These are phyloP conservation scores for Kodamaea kakaduensis DNA, from an alignment of 805 yeast species.

Conservation along the genomic window DNA sequence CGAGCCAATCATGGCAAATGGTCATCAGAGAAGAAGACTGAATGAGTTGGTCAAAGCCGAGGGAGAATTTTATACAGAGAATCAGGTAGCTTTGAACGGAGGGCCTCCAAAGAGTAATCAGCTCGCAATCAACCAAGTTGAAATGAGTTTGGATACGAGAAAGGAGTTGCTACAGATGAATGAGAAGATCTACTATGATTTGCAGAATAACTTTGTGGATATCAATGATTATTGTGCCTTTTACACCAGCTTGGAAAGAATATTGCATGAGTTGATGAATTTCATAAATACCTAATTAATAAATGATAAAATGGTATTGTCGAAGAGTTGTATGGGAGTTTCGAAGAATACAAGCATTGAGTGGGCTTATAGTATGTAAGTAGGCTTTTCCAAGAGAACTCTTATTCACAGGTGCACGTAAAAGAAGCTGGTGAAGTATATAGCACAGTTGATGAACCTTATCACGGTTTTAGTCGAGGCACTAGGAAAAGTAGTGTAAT, in stretches of 20 bases:
- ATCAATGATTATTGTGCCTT: conserved; percentile 44
- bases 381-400: too few species aligned
- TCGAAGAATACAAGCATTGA: too few species aligned
- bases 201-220: conserved; percentile 41
- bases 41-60: not conserved
- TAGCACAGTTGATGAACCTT: too few species aligned
- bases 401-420: too few species aligned
- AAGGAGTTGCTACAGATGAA: conserved; percentile 31
- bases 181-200: conserved; percentile 38
- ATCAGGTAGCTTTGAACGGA: conserved; percentile 5
- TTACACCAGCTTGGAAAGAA: conserved; percentile 38
- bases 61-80: conserved; percentile 5
- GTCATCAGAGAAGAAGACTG: not conserved
- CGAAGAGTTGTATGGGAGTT: too few species aligned
- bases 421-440: too few species aligned
- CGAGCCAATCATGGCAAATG: conserved; percentile 25
- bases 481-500: too few species aligned
- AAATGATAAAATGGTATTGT: too few species aligned
- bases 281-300: too few species aligned
- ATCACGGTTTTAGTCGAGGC: too few species aligned
- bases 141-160: conserved; percentile 13
- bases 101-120: conserved; percentile 8
- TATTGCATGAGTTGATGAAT: conserved; percentile 37
- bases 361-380: too few species aligned
- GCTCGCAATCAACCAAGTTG: conserved; percentile 7